Conservation (phyloP, 2,329 filamentous ascomycete genomes). For the Colletotrichum gigasporum region DNA sequence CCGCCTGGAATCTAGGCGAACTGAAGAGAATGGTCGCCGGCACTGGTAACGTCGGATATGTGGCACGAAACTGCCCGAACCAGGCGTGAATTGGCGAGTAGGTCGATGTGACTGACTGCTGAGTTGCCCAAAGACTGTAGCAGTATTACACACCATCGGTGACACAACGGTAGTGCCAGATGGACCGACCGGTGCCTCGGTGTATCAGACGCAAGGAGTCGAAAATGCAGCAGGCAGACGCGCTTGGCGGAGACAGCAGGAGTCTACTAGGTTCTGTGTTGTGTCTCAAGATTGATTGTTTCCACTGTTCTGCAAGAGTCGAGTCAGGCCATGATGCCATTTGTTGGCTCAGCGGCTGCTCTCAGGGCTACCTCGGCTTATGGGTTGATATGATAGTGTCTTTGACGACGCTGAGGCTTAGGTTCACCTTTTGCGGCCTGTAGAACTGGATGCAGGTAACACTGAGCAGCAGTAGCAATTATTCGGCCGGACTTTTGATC, state of each 20-base stretch:
- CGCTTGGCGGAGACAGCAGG: neutral
- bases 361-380: no score
- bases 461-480: no score
- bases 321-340: no score
- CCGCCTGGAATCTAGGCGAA: neutral
- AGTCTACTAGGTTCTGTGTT: neutral
- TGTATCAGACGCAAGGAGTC: slow-evolving; percentile 13
- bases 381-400: no score
- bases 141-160: slow-evolving; percentile 9
- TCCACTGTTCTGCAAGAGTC: no score
- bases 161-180: slow-evolving; percentile 24
- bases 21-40: neutral
- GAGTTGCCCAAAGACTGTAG: neutral
- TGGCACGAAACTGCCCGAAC: slow-evolving; percentile 8
- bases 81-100: neutral
- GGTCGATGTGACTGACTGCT: neutral
- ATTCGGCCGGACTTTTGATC: no score
- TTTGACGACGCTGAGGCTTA: no score
- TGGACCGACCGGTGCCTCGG: slow-evolving; percentile 19
- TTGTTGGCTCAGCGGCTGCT: no score
- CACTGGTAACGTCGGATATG: neutral
- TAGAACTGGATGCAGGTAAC: no score
- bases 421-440: no score
- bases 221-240: neutral
- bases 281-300: no score